phyloP scores from a whole-genome alignment of 768 basidiomycete genomes.

The Pleurotus pulmonarius region DNA sequence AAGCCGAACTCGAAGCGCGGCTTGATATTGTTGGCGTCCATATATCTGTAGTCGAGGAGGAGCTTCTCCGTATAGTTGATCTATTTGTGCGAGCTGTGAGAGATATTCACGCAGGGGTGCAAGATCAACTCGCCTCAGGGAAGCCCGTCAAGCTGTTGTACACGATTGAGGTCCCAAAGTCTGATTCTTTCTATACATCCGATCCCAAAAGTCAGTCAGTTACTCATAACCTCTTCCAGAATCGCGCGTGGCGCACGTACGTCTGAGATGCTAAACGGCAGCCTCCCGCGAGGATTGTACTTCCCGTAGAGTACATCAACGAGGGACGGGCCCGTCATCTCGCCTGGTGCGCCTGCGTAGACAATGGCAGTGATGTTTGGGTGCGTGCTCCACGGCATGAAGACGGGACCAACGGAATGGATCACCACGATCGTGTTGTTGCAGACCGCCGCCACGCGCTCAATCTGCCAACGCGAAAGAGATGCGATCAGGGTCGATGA shows the following conservation, averaged over 20 bases:
- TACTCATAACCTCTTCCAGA: constrained; percentile 31
- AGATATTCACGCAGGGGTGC: constrained; percentile 9
- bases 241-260: constrained; percentile 65
- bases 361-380: constrained; percentile 69
- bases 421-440: constrained; percentile 72
- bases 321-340: constrained; percentile 66
- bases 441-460: constrained; percentile 61
- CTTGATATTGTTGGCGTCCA: constrained; percentile 47
- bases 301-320: constrained; percentile 68
- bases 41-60: constrained; percentile 69
- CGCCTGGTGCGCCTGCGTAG: constrained; percentile 65
- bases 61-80: constrained; percentile 69
- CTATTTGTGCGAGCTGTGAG: constrained; percentile 17
- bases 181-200: constrained; percentile 26
- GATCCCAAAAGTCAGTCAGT: neutral
- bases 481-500: too few relatives aligned
- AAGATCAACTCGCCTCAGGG: constrained; percentile 22
- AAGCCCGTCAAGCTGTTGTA: constrained; percentile 35
- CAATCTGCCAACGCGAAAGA: constrained; percentile 12
- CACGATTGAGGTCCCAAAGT: constrained; percentile 41
- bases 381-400: constrained; percentile 64
- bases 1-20: constrained; percentile 8
- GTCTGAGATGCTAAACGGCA: constrained; percentile 77
- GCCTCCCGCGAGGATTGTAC: constrained; percentile 63
- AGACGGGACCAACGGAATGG: constrained; percentile 59